Evolutionary conservation across 306 rosid species (phyloP).

Genomic region (Medicago lupulina): DNA sequence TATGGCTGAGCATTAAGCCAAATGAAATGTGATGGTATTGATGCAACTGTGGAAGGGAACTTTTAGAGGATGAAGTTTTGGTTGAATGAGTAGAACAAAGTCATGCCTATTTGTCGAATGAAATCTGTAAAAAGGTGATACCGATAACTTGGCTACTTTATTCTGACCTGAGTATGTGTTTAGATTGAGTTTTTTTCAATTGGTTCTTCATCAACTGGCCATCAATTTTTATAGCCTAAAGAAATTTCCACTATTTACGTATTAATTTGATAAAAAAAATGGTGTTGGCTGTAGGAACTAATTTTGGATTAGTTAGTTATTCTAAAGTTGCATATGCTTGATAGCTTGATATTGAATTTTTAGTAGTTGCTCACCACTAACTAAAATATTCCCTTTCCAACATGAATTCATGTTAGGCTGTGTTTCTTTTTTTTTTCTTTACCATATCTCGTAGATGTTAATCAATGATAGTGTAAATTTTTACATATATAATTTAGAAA

Average conservation of each 20-base stretch:
- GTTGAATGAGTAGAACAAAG: slow-evolving; percentile 4
- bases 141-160: not conserved
- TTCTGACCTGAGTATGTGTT: slow-evolving; percentile 8
- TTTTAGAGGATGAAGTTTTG: slow-evolving; percentile 16
- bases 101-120: not conserved
- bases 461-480: slow-evolving; percentile 3
- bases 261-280: no score
- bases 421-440: slow-evolving; percentile 11
- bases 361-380: slow-evolving; percentile 19
- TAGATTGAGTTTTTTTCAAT: not conserved
- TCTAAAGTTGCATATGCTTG: slow-evolving; percentile 31
- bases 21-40: slow-evolving; percentile 6
- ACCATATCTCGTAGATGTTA: slow-evolving; percentile 25
- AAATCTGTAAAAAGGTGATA: not conserved
- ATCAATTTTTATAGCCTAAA: not conserved
- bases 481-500: not conserved
- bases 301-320: slow-evolving; percentile 20
- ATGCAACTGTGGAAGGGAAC: not conserved
- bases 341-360: not conserved
- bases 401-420: slow-evolving; percentile 21
- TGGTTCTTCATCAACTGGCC: not conserved
- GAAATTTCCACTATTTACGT: no score
- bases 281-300: no score
- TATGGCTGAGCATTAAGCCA: slow-evolving; percentile 20
- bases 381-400: slow-evolving; percentile 16